Conservation (phyloP, 2,329 filamentous ascomycete genomes). For the Penicillium sclerotigenum region DNA sequence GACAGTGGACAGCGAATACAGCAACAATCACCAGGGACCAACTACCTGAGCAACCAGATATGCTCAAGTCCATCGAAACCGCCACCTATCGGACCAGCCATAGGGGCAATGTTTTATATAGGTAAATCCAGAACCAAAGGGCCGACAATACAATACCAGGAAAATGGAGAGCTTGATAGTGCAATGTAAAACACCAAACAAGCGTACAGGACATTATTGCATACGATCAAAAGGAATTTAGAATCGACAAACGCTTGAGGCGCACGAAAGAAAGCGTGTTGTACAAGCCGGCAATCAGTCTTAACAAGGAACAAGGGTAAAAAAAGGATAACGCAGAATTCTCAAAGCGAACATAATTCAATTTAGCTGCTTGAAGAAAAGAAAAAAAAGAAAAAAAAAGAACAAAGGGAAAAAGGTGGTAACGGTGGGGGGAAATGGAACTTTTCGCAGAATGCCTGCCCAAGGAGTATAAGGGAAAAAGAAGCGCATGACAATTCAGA, state of each 20-base stretch:
- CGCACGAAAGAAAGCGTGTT: slow-evolving; percentile 26
- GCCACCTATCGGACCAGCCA: slow-evolving; percentile 1
- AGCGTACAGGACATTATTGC: slow-evolving; percentile 8
- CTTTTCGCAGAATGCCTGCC: slow-evolving; percentile 48
- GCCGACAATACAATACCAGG: not conserved
- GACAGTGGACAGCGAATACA: not conserved
- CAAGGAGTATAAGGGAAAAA: slow-evolving; percentile 37
- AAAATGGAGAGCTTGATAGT: not conserved
- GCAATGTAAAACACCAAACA: slow-evolving; percentile 17
- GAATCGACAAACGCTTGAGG: slow-evolving; percentile 22
- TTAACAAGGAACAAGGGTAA: slow-evolving; percentile 19
- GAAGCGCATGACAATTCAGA: slow-evolving; percentile 35
- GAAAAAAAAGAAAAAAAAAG: slow-evolving; percentile 8
- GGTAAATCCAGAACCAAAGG: not conserved
- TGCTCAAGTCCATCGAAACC: not conserved
- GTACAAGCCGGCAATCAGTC: slow-evolving; percentile 33
- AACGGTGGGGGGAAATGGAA: slow-evolving; percentile 31
- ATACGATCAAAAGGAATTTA: slow-evolving; percentile 11
- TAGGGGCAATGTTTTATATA: not conserved
- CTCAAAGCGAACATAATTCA: slow-evolving; percentile 38
- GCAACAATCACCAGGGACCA: not conserved
- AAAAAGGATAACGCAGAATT: slow-evolving; percentile 32
- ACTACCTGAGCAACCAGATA: not conserved
- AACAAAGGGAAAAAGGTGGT: slow-evolving; percentile 12
- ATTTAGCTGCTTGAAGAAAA: slow-evolving; percentile 38